Evolutionary conservation across 306 rosid species (phyloP), one percentile per base, ranked within the genome.

Genomic region (Rosa chinensis): DNA sequence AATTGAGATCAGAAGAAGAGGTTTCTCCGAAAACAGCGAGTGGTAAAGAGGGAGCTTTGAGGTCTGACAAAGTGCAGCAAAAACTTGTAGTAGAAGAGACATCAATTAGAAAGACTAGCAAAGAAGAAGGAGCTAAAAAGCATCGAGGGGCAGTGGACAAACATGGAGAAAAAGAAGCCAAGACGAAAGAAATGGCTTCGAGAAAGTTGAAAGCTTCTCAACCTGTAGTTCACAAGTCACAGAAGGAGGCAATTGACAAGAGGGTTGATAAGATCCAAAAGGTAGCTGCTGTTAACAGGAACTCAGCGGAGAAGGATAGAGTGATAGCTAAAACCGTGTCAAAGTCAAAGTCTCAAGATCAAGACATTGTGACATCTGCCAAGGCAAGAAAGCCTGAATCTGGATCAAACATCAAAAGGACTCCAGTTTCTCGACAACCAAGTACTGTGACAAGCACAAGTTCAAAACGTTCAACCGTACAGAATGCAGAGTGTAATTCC

Each of bases 381-480:
- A 88, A 80, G 85, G 84, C 85, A 61, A 85, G 85, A 82, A 91
- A 78, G 85, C 83, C 84, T 37, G 91, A 74, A 78, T 82, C 81
- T 77, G 84, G 74, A 69, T 84, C 87, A 44, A 81, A 78, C 80
- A 63, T 79, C 28, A 68, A 21, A 44, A 82, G 82, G 82, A 88
- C 66, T 79, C 87, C 77, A 72, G 84, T 35, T 78, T 42, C 81
- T 23, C 10, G 72, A 69, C 82, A 79, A 66, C 84, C 80, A 77
- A 82, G 67, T 74, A 76, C 71, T 77, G 76, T 73, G 49, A 78
- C 81, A 55, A 83, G 71, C 69, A 28, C 85, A 78, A 64, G 50
- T 76, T 58, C 77, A 25, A 87, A 85, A 77, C 79, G 61, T 20
- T 84, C 72, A 83, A 71, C 56, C 40, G 56, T 68, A 23, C 76